These are phyloP conservation scores for Ostreobium quekettii DNA, from an alignment of 139 green algal genomes.

Conservation along the genomic window DNA sequence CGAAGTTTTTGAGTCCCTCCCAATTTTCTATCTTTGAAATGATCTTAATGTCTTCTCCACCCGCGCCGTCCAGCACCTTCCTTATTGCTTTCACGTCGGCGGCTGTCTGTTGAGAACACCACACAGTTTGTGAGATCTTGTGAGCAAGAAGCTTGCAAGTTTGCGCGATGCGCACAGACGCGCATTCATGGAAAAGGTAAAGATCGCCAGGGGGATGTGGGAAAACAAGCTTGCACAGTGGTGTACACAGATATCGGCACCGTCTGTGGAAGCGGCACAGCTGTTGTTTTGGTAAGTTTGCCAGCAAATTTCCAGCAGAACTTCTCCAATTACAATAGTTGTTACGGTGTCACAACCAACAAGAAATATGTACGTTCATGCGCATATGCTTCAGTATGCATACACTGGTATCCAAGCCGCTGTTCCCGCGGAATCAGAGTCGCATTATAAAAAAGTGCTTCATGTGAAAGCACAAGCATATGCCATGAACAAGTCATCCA, in stretches of 20 bases:
- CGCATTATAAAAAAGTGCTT: neutral
- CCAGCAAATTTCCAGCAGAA: too few species aligned
- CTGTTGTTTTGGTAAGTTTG: conserved; percentile 32
- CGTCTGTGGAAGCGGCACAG: conserved; percentile 43
- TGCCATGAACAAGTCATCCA: neutral
- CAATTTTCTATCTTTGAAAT: conserved; percentile 67
- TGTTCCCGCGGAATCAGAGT: conserved; percentile 8
- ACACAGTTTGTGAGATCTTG: neutral
- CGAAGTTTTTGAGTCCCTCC: conserved; percentile 50
- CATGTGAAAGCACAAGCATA: neutral
- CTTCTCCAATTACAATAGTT: too few species aligned
- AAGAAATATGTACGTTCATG: too few species aligned
- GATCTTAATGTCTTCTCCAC: conserved; percentile 37
- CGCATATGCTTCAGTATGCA: too few species aligned
- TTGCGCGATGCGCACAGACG: neutral
- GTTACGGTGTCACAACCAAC: too few species aligned
- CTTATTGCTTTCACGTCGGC: conserved; percentile 42
- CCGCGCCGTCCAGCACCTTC: conserved; percentile 16
- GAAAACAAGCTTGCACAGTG: too few species aligned
- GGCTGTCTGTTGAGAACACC: conserved; percentile 26
- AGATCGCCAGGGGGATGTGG: too few species aligned
- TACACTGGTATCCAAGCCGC: too few species aligned
- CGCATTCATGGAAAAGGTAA: too few species aligned
- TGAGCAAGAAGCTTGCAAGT: conserved; percentile 1
- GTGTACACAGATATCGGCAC: conserved; percentile 38